Conservation (phyloP, 2,329 filamentous ascomycete genomes). For the Passalora sequoiae region DNA sequence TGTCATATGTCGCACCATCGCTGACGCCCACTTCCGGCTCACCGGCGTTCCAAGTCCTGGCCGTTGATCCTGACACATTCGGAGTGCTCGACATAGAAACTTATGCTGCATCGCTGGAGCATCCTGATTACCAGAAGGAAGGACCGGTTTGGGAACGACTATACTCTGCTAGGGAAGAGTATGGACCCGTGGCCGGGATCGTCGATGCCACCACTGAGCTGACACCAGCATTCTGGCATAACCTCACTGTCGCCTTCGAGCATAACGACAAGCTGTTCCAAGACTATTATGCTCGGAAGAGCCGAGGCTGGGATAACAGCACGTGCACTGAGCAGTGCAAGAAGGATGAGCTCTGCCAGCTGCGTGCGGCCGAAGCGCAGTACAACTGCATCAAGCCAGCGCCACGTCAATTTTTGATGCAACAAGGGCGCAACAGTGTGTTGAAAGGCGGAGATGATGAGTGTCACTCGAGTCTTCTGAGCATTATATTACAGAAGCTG, state of each 20-base stretch:
- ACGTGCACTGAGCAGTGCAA: conserved; percentile 44
- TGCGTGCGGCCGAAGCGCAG: conserved; percentile 50
- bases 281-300: conserved; percentile 46
- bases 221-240: conserved; percentile 56
- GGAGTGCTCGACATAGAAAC: conserved; percentile 51
- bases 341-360: conserved; percentile 47
- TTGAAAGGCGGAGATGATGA: neutral
- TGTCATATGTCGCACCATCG: conserved; percentile 53
- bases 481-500: neutral
- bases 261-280: conserved; percentile 42
- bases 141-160: conserved; percentile 52
- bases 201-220: conserved; percentile 42
- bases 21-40: conserved; percentile 53
- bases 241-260: conserved; percentile 49
- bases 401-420: neutral
- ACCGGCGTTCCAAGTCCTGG: conserved; percentile 55
- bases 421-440: neutral
- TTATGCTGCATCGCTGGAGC: conserved; percentile 51
- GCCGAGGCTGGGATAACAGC: conserved; percentile 42
- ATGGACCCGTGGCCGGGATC: conserved; percentile 40
- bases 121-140: conserved; percentile 38
- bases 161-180: conserved; percentile 54
- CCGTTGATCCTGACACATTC: conserved; percentile 54
- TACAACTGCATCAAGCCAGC: conserved; percentile 43
- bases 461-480: neutral